phyloP scores from a whole-genome alignment of 2,329 filamentous ascomycete genomes.

The Xylaria arbuscula region DNA sequence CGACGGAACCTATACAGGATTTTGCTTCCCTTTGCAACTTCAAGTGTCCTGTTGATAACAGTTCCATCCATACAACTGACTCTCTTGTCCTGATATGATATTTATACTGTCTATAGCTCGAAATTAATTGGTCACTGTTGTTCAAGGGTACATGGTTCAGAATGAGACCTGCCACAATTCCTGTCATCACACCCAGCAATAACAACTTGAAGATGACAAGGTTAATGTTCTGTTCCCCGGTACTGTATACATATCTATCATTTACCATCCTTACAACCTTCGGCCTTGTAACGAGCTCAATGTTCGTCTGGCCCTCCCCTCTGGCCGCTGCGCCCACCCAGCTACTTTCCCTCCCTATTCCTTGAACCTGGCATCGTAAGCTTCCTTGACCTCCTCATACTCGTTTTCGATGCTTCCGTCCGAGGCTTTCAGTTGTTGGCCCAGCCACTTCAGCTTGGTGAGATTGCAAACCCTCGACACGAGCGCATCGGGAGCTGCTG shows the following conservation, averaged over 20 bases:
- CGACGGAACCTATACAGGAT: no score
- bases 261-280: neutral
- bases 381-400: conserved; percentile 15
- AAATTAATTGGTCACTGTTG: neutral
- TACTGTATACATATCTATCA: neutral
- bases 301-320: neutral
- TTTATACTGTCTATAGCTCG: no score
- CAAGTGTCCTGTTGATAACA: no score
- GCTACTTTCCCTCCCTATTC: neutral
- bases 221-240: neutral
- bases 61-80: no score
- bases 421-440: conserved; percentile 16
- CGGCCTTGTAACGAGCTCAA: neutral
- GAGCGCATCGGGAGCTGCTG: conserved; percentile 31
- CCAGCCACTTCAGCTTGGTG: conserved; percentile 36
- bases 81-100: no score
- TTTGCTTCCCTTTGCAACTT: no score
- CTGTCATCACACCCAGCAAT: neutral
- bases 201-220: neutral
- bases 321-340: neutral
- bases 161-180: conserved; percentile 8
- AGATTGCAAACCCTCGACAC: conserved; percentile 33
- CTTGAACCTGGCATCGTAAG: conserved; percentile 18
- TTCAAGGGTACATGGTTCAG: neutral
- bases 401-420: conserved; percentile 17